Conservation (phyloP, 2,329 filamentous ascomycete species). For the Bimuria novae-zelandiae region DNA sequence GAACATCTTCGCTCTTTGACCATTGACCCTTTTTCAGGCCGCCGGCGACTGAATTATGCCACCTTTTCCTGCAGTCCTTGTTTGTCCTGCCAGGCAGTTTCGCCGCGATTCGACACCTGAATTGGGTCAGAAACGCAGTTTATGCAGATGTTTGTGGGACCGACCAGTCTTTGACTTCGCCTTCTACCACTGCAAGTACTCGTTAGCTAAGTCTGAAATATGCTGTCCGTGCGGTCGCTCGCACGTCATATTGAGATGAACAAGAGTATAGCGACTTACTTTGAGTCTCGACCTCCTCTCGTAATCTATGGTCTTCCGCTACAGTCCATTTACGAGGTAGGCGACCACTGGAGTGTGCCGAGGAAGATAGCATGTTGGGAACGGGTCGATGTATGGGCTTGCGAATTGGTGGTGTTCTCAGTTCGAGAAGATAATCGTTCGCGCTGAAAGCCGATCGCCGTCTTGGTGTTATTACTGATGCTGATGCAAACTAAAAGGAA, state of each 20-base stretch:
- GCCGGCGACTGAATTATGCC: constrained; percentile 47
- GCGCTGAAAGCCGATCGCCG: not conserved
- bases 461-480: not conserved
- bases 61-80: constrained; percentile 53
- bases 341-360: constrained; percentile 22
- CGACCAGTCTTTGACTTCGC: constrained; percentile 36
- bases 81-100: constrained; percentile 48
- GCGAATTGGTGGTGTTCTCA: not conserved
- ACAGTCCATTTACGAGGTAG: constrained; percentile 36
- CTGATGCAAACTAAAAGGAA: not conserved
- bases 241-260: not conserved
- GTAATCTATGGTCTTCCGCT: constrained; percentile 29
- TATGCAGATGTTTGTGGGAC: not conserved
- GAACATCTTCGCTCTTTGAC: constrained; percentile 43
- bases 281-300: constrained; percentile 32
- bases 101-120: constrained; percentile 43
- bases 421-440: not conserved
- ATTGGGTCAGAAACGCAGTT: not conserved
- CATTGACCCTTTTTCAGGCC: constrained; percentile 50
- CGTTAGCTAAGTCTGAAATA: not conserved
- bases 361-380: constrained; percentile 7
- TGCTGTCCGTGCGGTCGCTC: not conserved
- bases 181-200: constrained; percentile 12
- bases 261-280: constrained; percentile 9
- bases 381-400: not conserved